Evolutionary conservation across 2,329 filamentous ascomycete species (phyloP).

Genomic region (Penicillium crustosum): DNA sequence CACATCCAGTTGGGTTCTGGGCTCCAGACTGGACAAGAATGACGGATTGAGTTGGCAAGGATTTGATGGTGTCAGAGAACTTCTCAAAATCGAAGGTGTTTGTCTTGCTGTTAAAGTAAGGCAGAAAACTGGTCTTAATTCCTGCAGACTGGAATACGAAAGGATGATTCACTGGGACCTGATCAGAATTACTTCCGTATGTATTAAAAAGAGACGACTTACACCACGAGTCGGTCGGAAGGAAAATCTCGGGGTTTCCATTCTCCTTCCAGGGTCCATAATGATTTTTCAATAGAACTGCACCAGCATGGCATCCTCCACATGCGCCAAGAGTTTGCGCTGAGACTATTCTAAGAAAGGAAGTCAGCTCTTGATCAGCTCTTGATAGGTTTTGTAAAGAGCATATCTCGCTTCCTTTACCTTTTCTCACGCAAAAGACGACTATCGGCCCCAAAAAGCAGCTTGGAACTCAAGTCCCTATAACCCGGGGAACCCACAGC

Average conservation of each 20-base stretch:
- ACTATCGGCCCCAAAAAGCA: conserved; percentile 15
- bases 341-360: conserved; percentile 6
- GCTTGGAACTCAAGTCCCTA: conserved; percentile 9
- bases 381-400: accelerated
- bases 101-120: conserved; percentile 14
- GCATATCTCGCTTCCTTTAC: background rate
- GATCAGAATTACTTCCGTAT: background rate
- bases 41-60: conserved; percentile 15
- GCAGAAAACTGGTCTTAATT: conserved; percentile 13
- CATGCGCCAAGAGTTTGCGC: conserved; percentile 16
- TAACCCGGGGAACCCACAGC: conserved; percentile 12
- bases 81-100: conserved; percentile 13
- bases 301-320: conserved; percentile 16
- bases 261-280: conserved; percentile 17
- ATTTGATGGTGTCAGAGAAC: conserved; percentile 5
- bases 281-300: conserved; percentile 8
- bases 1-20: conserved; percentile 19
- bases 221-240: conserved; percentile 17
- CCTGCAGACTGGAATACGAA: conserved; percentile 10
- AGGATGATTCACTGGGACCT: conserved; percentile 12
- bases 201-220: background rate
- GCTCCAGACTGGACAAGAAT: conserved; percentile 16
- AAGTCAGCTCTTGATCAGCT: background rate
- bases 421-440: conserved; percentile 17
- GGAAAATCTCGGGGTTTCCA: conserved; percentile 13